Evolutionary conservation across 768 basidiomycete genomes (phyloP).

Genomic region (Lentinula raphanica): DNA sequence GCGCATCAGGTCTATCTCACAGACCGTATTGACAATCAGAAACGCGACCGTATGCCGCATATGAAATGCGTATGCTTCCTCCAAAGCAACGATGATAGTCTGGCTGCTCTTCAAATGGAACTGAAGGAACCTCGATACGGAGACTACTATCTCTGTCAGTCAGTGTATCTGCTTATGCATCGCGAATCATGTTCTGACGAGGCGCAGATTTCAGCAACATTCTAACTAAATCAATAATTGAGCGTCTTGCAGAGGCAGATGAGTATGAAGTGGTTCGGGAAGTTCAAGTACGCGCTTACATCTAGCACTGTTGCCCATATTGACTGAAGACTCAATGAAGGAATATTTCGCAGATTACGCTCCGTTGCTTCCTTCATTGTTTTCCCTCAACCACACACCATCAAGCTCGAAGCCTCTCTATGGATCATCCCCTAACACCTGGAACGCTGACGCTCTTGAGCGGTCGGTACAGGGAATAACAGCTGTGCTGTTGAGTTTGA

Average conservation of each 20-base stretch:
- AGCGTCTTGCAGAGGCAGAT: conserved; percentile 88
- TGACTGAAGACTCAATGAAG: conserved; percentile 33
- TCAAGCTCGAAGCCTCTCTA: conserved; percentile 60
- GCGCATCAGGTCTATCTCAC: conserved; percentile 97
- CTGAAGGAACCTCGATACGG: conserved; percentile 90
- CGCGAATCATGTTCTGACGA: conserved; percentile 15
- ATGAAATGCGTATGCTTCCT: conserved; percentile 97
- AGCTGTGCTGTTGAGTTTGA: conserved; percentile 86
- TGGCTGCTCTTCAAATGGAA: conserved; percentile 80
- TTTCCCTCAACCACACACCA: conserved; percentile 79
- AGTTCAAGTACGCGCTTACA: conserved; percentile 67
- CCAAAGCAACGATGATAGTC: conserved; percentile 73
- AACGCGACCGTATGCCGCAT: conserved; percentile 88
- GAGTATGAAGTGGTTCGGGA: conserved; percentile 96
- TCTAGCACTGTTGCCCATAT: neutral
- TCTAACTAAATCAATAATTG: conserved; percentile 83
- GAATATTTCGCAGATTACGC: conserved; percentile 98
- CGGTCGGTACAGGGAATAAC: conserved; percentile 76
- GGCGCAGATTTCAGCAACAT: conserved; percentile 89
- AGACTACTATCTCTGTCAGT: conserved; percentile 98
- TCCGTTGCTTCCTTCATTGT: conserved; percentile 79
- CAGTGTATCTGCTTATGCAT: conserved; percentile 24
- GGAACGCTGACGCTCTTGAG: conserved; percentile 71
- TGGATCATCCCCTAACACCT: conserved; percentile 64
- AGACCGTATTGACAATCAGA: conserved; percentile 93